These are phyloP conservation scores for Picea abies DNA, from an alignment of 83 land plant species.

Conservation along the genomic window DNA sequence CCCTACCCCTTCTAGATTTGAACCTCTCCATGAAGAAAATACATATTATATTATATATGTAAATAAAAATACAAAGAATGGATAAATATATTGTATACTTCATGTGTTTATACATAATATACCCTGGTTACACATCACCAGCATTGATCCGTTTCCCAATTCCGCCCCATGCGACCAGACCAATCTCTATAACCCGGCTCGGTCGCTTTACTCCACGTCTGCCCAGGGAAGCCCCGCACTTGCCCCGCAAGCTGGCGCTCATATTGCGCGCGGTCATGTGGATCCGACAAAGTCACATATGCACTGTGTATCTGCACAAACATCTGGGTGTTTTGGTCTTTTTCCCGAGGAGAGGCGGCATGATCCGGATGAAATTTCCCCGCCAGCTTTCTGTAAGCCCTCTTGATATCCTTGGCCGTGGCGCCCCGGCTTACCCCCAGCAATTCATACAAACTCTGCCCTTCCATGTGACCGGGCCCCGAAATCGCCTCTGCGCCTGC, in stretches of 20 bases:
- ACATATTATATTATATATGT: too few species aligned
- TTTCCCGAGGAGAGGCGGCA: not conserved
- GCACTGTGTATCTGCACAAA: conserved; percentile 19
- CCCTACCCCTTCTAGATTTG: too few species aligned
- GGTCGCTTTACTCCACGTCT: not conserved
- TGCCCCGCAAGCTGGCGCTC: conserved; percentile 17
- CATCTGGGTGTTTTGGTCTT: not conserved
- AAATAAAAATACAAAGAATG: too few species aligned
- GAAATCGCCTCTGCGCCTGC: not conserved
- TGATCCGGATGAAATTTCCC: conserved; percentile 21
- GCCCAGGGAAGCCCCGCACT: conserved; percentile 16
- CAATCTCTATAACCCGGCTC: not conserved
- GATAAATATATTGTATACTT: too few species aligned
- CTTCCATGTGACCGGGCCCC: not conserved
- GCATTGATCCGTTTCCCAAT: conserved; percentile 52
- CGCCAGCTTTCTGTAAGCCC: conserved; percentile 24
- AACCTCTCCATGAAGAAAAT: too few species aligned
- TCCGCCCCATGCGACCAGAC: conserved; percentile 12
- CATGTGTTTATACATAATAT: too few species aligned
- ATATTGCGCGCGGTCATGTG: too few species aligned
- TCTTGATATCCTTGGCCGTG: conserved; percentile 18
- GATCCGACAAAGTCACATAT: conserved; percentile 17
- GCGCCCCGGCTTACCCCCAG: conserved; percentile 21
- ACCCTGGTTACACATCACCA: conserved; percentile 20
- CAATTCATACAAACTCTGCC: conserved; percentile 25